Conservation (phyloP, 768 basidiomycete genomes). For the Nidularia sp. region DNA sequence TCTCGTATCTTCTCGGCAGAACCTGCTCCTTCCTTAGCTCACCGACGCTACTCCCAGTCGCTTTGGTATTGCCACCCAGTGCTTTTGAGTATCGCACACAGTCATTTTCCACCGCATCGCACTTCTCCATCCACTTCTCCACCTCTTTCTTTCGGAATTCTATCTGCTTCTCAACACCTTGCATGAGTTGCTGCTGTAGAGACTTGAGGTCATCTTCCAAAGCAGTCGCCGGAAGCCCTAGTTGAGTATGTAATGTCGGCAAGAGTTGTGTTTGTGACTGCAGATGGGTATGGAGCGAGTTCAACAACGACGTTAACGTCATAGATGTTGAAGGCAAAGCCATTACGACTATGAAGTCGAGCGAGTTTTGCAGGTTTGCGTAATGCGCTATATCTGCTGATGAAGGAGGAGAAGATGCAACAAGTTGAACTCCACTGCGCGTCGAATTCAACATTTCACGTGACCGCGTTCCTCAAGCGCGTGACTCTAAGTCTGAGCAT, state of each 20-base stretch:
- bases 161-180: slow-evolving; percentile 74
- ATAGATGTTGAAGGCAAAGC: slow-evolving; percentile 21
- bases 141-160: slow-evolving; percentile 70
- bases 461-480: too few relatives aligned
- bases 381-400: too few relatives aligned
- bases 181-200: slow-evolving; percentile 71
- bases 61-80: slow-evolving; percentile 69
- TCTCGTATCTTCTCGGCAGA: slow-evolving; percentile 68
- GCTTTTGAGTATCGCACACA: slow-evolving; percentile 67
- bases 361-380: too few relatives aligned
- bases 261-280: slow-evolving; percentile 80
- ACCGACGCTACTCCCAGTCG: slow-evolving; percentile 56
- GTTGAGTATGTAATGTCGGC: slow-evolving; percentile 77
- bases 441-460: too few relatives aligned
- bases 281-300: slow-evolving; percentile 74
- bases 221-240: slow-evolving; percentile 76
- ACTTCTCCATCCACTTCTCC: slow-evolving; percentile 65
- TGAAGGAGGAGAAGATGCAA: too few relatives aligned
- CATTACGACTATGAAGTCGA: slow-evolving; percentile 8
- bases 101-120: slow-evolving; percentile 55
- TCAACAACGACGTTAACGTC: slow-evolving; percentile 61
- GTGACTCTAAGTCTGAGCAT: too few relatives aligned
- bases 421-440: too few relatives aligned
- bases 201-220: slow-evolving; percentile 76
- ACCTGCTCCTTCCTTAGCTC: slow-evolving; percentile 71